A percentile compares a stretch with the other conserved stretches of the same genome.
Conservation (phyloP, 768 basidiomycete species). For the Lentinula sp. region DNA sequence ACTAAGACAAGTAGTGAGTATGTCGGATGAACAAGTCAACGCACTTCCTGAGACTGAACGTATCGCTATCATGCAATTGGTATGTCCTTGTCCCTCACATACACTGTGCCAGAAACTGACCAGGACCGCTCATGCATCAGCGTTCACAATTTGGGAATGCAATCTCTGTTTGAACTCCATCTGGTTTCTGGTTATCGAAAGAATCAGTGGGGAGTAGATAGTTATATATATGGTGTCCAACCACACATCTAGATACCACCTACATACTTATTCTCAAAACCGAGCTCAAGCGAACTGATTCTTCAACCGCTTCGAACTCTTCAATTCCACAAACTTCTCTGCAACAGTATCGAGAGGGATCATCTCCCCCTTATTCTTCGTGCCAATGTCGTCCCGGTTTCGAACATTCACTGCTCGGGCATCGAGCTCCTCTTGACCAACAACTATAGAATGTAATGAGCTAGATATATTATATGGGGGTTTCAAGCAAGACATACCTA, state of each 20-base stretch:
- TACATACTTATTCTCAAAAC: not conserved
- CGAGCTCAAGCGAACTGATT: conserved; percentile 31
- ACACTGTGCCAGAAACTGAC: not conserved
- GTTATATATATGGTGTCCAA: not conserved
- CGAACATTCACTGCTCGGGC: conserved; percentile 87
- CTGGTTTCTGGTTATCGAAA: not conserved
- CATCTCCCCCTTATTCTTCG: conserved; percentile 75
- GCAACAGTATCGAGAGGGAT: conserved; percentile 66
- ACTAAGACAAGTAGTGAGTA: conserved; percentile 78
- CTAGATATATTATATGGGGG: not conserved
- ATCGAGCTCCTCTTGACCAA: conserved; percentile 90
- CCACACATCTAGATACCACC: not conserved
- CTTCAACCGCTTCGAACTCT: conserved; percentile 38
- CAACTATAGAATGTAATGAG: conserved; percentile 47
- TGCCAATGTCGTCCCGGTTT: conserved; percentile 90
- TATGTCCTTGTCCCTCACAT: conserved; percentile 23
- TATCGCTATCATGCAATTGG: conserved; percentile 75
- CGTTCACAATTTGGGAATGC: conserved; percentile 4
- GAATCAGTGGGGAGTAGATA: not conserved
- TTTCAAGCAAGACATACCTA: conserved; percentile 53
- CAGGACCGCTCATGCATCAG: not conserved
- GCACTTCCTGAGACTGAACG: conserved; percentile 74
- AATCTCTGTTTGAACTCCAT: not conserved
- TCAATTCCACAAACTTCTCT: conserved; percentile 66
- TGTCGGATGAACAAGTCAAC: conserved; percentile 81